Evolutionary conservation across 257 asterid genomes (phyloP).

Genomic region (Nicotiana paniculata): DNA sequence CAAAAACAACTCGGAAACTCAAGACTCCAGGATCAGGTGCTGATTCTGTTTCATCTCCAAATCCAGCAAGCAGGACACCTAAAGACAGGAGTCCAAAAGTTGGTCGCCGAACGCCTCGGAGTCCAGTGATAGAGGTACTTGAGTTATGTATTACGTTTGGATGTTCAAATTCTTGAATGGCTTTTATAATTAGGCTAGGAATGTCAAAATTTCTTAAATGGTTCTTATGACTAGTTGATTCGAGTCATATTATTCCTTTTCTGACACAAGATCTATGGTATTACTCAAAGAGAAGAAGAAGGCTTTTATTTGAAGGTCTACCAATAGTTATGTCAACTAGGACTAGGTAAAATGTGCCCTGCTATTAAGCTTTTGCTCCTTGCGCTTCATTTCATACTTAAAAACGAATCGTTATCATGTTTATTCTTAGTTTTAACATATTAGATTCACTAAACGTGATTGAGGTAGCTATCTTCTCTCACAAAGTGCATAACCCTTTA

Average conservation of each 20-base stretch:
- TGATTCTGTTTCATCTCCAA: constrained; percentile 49
- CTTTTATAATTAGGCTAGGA: not conserved
- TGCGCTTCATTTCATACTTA: not conserved
- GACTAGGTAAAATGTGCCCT: not conserved
- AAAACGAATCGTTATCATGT: not conserved
- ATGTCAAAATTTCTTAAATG: not conserved
- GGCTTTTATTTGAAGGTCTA: not conserved
- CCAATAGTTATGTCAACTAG: not conserved
- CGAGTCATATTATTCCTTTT: not conserved
- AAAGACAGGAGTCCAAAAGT: constrained; percentile 66
- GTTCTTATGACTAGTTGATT: not conserved
- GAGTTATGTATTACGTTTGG: not conserved
- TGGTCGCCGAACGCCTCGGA: constrained; percentile 57
- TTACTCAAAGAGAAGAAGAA: not conserved
- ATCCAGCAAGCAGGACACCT: constrained; percentile 39
- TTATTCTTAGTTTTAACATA: not conserved
- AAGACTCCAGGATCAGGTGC: constrained; percentile 35
- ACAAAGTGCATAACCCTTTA: not conserved
- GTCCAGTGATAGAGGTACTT: constrained; percentile 63
- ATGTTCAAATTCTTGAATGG: not conserved
- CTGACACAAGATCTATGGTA: not conserved
- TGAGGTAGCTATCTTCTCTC: not conserved
- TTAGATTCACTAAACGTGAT: not conserved
- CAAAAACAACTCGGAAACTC: constrained; percentile 47
- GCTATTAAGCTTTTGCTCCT: not conserved